phyloP scores from a whole-genome alignment of 805 yeast species.

The Ascoidea asiatica region DNA sequence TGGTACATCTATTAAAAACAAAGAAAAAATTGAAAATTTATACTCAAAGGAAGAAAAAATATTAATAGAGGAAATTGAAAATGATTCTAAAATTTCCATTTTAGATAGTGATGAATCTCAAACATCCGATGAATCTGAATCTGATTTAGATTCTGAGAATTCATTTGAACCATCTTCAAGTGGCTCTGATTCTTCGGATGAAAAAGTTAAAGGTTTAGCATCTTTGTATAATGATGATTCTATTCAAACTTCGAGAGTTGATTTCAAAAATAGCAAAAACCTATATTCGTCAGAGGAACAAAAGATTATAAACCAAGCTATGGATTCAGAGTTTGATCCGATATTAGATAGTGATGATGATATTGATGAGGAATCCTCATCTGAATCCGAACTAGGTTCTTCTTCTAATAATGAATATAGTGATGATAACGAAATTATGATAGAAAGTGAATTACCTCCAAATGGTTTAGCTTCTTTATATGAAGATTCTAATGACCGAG shows the following conservation, averaged over 20 bases:
- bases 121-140: too few relatives aligned
- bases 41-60: constrained; percentile 1
- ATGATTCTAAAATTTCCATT: neutral
- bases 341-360: constrained; percentile 14
- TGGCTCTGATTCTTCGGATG: constrained; percentile 3
- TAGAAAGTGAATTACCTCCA: too few relatives aligned
- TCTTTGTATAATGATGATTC: too few relatives aligned
- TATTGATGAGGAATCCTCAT: constrained; percentile 10
- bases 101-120: neutral
- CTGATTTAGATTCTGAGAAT: too few relatives aligned
- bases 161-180: neutral
- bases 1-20: neutral
- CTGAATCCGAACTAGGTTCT: constrained; percentile 11
- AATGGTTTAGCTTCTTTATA: too few relatives aligned
- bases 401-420: constrained; percentile 12
- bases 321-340: too few relatives aligned
- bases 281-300: constrained; percentile 6
- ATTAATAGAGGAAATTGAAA: neutral
- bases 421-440: constrained; percentile 14
- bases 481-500: constrained; percentile 15
- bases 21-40: constrained; percentile 7
- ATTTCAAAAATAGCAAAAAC: constrained; percentile 9
- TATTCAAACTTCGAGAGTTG: constrained; percentile 11
- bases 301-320: too few relatives aligned
- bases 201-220: too few relatives aligned